phyloP scores from a whole-genome alignment of 345 rosid genomes.

The Citrus hindsii region DNA sequence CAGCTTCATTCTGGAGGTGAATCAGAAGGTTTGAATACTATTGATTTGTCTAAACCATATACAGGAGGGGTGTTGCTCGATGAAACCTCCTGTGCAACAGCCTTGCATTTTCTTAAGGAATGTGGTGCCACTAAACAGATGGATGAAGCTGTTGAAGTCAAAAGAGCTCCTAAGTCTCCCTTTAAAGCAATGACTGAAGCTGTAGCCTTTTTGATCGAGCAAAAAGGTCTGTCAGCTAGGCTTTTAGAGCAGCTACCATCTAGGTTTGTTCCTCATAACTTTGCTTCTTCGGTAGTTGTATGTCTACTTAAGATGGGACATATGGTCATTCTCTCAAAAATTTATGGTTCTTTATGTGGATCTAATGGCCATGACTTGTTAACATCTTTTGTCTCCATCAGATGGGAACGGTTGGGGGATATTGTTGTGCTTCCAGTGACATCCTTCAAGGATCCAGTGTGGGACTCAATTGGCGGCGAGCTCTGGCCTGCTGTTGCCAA shows the following conservation, averaged over 20 bases:
- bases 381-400: constrained; percentile 27
- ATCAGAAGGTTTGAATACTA: constrained; percentile 27
- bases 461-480: constrained; percentile 65
- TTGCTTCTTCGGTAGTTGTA: not conserved
- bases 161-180: constrained; percentile 58
- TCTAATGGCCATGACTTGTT: constrained; percentile 11
- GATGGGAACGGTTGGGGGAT: constrained; percentile 93
- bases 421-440: constrained; percentile 77
- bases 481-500: constrained; percentile 71
- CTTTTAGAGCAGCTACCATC: constrained; percentile 69
- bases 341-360: not conserved
- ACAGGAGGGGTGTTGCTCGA: constrained; percentile 25
- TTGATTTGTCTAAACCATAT: constrained; percentile 19
- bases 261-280: constrained; percentile 44
- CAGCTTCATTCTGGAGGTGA: constrained; percentile 24
- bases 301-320: not conserved
- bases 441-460: constrained; percentile 71
- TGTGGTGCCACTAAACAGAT: constrained; percentile 45
- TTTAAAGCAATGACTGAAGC: constrained; percentile 58
- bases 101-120: constrained; percentile 59
- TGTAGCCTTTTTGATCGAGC: constrained; percentile 42
- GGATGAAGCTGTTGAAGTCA: constrained; percentile 51
- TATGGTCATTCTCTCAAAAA: not conserved
- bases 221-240: constrained; percentile 46
- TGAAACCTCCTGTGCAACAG: constrained; percentile 46